These are phyloP conservation scores for Aspergillus steynii DNA, from an alignment of 495 filamentous ascomycete species.

Conservation along the genomic window DNA sequence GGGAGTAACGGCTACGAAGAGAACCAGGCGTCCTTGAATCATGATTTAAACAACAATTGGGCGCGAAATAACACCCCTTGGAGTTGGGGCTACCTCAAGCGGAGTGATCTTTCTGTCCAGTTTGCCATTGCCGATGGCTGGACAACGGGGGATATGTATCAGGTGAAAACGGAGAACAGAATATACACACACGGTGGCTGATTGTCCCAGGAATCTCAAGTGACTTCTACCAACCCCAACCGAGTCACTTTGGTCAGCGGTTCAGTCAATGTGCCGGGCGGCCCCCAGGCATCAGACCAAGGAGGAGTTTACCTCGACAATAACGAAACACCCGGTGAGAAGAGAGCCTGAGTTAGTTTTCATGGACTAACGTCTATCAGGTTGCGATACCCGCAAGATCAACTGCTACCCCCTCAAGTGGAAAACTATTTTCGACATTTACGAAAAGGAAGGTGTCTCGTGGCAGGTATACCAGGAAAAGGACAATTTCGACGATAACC, in stretches of 20 bases:
- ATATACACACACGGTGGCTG: slow-evolving; percentile 1
- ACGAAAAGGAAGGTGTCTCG: slow-evolving; percentile 51
- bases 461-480: slow-evolving; percentile 57
- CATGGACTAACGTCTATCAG: slow-evolving; percentile 15
- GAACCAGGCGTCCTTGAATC: slow-evolving; percentile 52
- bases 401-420: slow-evolving; percentile 58
- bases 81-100: slow-evolving; percentile 53
- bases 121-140: slow-evolving; percentile 56
- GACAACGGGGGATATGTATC: slow-evolving; percentile 59
- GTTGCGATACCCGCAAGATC: slow-evolving; percentile 43
- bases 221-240: slow-evolving; percentile 56
- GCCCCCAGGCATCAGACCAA: slow-evolving; percentile 41
- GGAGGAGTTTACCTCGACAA: slow-evolving; percentile 58
- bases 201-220: slow-evolving; percentile 43
- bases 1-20: slow-evolving; percentile 51
- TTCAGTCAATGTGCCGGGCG: slow-evolving; percentile 52
- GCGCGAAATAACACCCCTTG: slow-evolving; percentile 54
- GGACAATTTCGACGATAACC: slow-evolving; percentile 59
- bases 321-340: slow-evolving; percentile 50
- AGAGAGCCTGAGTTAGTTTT: not conserved
- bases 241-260: slow-evolving; percentile 56
- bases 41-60: slow-evolving; percentile 54
- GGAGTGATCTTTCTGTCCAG: slow-evolving; percentile 52
- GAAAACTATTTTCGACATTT: slow-evolving; percentile 54
- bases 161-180: slow-evolving; percentile 22